A percentile compares a stretch with the other conserved stretches of the same genome.
These are phyloP conservation scores for Sporothrix euskadiensis DNA, from an alignment of 2,329 filamentous ascomycete genomes.

Conservation along the genomic window DNA sequence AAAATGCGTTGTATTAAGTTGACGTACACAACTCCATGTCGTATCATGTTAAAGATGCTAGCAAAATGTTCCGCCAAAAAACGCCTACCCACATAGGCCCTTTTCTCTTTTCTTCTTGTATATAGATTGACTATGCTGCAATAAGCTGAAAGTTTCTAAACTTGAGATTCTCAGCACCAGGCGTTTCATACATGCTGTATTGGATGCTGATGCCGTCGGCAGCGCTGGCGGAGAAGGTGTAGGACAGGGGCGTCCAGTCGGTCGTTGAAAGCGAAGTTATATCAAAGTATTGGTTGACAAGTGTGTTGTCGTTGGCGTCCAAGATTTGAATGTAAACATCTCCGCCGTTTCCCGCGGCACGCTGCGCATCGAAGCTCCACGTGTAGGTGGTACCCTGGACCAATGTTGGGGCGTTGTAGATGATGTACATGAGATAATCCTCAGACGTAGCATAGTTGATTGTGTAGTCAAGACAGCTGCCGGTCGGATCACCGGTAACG, in stretches of 20 bases:
- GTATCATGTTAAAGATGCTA: neutral
- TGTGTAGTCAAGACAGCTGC: neutral
- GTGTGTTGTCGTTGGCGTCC: neutral
- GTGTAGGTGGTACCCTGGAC: slow-evolving; percentile 1
- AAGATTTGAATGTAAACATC: neutral
- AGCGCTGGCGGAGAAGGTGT: neutral
- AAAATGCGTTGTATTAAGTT: too few species aligned
- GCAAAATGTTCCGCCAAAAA: neutral
- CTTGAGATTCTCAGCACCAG: neutral
- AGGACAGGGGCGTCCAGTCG: neutral
- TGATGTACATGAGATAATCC: neutral
- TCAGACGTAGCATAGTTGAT: neutral
- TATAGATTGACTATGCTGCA: neutral
- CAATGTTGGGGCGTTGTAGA: neutral
- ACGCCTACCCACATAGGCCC: neutral
- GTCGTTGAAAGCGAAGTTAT: neutral
- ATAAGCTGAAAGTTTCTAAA: neutral
- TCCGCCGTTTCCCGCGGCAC: neutral
- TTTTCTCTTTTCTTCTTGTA: neutral
- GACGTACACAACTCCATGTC: neutral
- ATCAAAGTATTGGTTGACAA: neutral
- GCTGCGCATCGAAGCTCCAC: neutral
- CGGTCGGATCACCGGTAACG: neutral
- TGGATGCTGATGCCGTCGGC: neutral
- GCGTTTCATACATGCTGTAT: neutral